Conservation (phyloP, 495 filamentous ascomycete genomes). For the Umbilicaria muhlenbergii region DNA sequence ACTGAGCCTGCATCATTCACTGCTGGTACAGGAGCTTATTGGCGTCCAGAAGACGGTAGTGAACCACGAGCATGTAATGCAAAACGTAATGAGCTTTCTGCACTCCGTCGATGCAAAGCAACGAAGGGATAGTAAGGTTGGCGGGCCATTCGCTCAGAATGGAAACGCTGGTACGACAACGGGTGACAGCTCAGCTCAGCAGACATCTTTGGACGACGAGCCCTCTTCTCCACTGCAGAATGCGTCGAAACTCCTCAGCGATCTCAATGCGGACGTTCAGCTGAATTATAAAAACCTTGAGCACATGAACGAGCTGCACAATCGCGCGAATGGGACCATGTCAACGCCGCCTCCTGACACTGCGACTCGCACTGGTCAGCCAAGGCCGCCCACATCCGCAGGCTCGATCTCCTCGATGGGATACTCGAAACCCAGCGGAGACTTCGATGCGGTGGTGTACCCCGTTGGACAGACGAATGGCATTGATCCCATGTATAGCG, state of each 20-base stretch:
- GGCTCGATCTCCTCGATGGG: constrained; percentile 33
- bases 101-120: constrained; percentile 50
- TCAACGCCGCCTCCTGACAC: constrained; percentile 29
- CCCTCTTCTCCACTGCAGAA: constrained; percentile 73
- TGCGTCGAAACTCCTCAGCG: constrained; percentile 73
- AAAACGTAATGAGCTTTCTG: constrained; percentile 57
- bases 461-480: constrained; percentile 78
- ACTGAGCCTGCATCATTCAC: constrained; percentile 67
- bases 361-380: constrained; percentile 22
- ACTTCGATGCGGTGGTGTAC: constrained; percentile 74
- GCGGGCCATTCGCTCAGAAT: constrained; percentile 28
- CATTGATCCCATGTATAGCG: constrained; percentile 87
- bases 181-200: constrained; percentile 18
- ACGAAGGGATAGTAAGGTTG: constrained; percentile 42
- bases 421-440: constrained; percentile 36
- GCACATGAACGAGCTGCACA: constrained; percentile 56
- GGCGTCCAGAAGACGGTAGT: constrained; percentile 79
- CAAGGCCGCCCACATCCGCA: constrained; percentile 31
- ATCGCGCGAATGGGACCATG: constrained; percentile 27
- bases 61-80: constrained; percentile 64
- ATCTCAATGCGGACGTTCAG: constrained; percentile 64
- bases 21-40: constrained; percentile 77
- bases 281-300: constrained; percentile 63
- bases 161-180: constrained; percentile 11
- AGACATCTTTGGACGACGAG: constrained; percentile 44